Base-by-base conservation (phyloP, 2,329 filamentous ascomycete species). In the Didymella lethalis region DNA sequence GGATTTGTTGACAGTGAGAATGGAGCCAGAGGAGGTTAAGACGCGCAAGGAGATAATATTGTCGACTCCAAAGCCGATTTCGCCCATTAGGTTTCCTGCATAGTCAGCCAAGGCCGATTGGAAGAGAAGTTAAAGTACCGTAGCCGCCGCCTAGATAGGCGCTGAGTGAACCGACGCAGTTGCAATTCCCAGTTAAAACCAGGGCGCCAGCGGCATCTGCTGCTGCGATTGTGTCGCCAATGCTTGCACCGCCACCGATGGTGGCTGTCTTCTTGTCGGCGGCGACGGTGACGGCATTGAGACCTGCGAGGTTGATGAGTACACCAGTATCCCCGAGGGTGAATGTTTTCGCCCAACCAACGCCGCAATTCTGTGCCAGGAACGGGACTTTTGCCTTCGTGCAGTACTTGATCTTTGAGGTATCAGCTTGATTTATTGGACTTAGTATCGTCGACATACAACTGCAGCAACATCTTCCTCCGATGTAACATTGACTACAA, bases 61-160 rank as follows among this genome's bases (percentile, higher is more conserved):
- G 68, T 86, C 84, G 45, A 84, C 81, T 1, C 78, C 78, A 14
- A 88, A 79, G 0, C 87, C 87, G 48, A 84, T 74, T 26, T 78
- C 73, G 1, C 84, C 82, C 47, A 81, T 82, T 28, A 88, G 73
- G 73, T 83, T 81, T 4, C 86, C 65, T 67, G 49, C 4, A 11
- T 14, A 8, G 38, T 54, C 10, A 54, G 45, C 12, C 12, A 18
- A 10, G 18, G 8, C 4, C 18, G 7, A 14, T 8, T 41, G 32
- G 32, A 36, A 36, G n/a, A 8, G 8, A 38, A 20, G 36, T 36
- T 12, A 7, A 55, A 61, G 28, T 55, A 67, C 65, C 85, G 64
- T 84, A 85, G 1, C 85, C 86, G 36, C 85, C 85, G 4, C 84
- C 84, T 4, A 75, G 66, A 23, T 67, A 51, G 25, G 72, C 73